These are phyloP conservation scores for Neohortaea acidophila DNA, from an alignment of 495 filamentous ascomycete genomes.

Conservation along the genomic window DNA sequence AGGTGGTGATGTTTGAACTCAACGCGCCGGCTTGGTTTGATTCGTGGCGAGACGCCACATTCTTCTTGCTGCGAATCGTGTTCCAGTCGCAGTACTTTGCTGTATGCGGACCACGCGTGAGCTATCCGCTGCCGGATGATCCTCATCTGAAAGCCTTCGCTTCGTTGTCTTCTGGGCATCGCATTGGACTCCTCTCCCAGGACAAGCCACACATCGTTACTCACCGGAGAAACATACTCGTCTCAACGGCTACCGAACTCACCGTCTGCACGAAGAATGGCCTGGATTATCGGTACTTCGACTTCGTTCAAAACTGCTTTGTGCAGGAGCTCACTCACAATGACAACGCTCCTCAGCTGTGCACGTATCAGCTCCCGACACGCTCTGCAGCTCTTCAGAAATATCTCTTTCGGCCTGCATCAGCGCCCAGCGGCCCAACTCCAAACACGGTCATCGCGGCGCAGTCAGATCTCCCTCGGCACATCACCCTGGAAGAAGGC, in stretches of 20 bases:
- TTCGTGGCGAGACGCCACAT: constrained; percentile 40
- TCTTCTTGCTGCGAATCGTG: constrained; percentile 25
- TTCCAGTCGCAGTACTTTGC: neutral
- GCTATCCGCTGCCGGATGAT: neutral
- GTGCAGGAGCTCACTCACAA: neutral
- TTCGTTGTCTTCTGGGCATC: constrained; percentile 5
- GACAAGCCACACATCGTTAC: constrained; percentile 32
- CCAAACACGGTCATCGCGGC: constrained; percentile 19
- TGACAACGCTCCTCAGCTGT: constrained; percentile 2
- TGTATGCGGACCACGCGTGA: neutral
- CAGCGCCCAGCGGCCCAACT: neutral
- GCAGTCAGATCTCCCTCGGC: constrained; percentile 12
- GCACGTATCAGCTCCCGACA: constrained; percentile 15
- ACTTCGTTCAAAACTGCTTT: neutral
- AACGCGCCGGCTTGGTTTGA: constrained; percentile 30
- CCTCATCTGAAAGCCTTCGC: constrained; percentile 1
- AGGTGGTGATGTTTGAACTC: constrained; percentile 45
- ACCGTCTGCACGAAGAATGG: constrained; percentile 16
- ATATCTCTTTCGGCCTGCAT: constrained; percentile 8
- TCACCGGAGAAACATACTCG: constrained; percentile 25
- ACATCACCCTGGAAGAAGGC: constrained; percentile 19
- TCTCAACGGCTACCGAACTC: constrained; percentile 17
- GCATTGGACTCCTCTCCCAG: constrained; percentile 29
- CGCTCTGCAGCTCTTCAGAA: constrained; percentile 9
- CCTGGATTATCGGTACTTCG: constrained; percentile 14